Evolutionary conservation across 2,329 filamentous ascomycete species (phyloP), one percentile per base, ranked within the genome.

Genomic region (Alternaria rosae): DNA sequence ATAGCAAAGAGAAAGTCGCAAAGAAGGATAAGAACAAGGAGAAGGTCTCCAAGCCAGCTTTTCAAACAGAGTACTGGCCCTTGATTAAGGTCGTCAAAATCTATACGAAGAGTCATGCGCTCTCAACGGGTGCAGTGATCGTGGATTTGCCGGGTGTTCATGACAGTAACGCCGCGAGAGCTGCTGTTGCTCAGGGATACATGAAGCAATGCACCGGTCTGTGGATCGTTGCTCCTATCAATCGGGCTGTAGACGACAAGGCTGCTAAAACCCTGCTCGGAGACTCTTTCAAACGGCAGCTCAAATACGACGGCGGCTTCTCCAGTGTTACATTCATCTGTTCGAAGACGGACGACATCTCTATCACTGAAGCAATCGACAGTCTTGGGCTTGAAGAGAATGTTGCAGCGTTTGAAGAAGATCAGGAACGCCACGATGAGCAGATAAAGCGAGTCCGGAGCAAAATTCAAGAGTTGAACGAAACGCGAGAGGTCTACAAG

Each of bases 141-240:
- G 86, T 87, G 13, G 85, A 90, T 70, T 76, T 90, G 10, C 87
- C 87, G 6, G 87, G 87, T 43, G 81, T 87, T 1, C 83, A 86
- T 13, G 88, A 90, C 68, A 84, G 84, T 1, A 90, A 90, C 69
- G 83, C 85, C 5, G 88, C 88, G 35, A 82, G 88, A 52, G 82
- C 84, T 41, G 84, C 85, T 3, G 84, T 90, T 23, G 86, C 88
- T 2, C 81, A 83, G 44, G 80, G 81, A 0, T 90, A 90, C 66
- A 84, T 89, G 76, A 85, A 89, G 69, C 81, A 85, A 62, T 90
- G 87, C 64, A 85, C 84, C 2, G 82, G 84, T 3, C 72, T 89
- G 0, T 90, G 86, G 86, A 85, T 89, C 53, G 84, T 89, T n/a
- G 86, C 87, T 2, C 86, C 86, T 0, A 89, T 90, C 59, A 86